Evolutionary conservation across 139 green algal species (phyloP), one percentile per base, ranked within the genome.

Genomic region (Picochlorum sp.): DNA sequence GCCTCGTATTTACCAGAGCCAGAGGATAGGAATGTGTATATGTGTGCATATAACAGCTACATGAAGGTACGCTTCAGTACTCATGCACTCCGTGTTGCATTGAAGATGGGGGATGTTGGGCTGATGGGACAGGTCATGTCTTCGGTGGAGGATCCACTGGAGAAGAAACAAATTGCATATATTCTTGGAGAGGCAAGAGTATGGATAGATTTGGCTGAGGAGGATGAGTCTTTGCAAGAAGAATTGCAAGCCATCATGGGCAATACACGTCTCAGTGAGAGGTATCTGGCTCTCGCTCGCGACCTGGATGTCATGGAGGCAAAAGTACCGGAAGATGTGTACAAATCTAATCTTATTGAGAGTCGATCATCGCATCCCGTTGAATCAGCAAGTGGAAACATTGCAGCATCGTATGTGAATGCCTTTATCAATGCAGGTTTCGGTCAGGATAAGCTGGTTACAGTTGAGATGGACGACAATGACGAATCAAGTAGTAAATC

Each of bases 291-390:
- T 1, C 84, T 99, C 34, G 94, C 88, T 1, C 76, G 94, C 0
- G 94, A 99, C 78, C 79, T 99, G 57, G 94, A 99, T 69, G 92
- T 99, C 20, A 88, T 98, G 85, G 94, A 99, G 76, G 62, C 92
- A 52, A 97, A 97, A 76, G 66, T 78, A 41, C 85, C 89, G 0
- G 91, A 90, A 47, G 63, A 99, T 73, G 94, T 99, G 38, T 99
- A 97, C 85, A 98, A 99, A 80, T 84, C 72, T 41, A 88, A 96
- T 77, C 80, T 95, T 63, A 81, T 93, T 60, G 91, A 98, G 58
- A 84, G 88, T n/a, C 68, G 86, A 3, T 68, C 75, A 21, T 72
- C 85, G 54, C 1, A 79, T 79, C 0, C 78, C 96, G 16, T 41
- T 41, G 94, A 98, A 77, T 91, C 79, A 5, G 94, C 94, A 3